Base-by-base conservation (phyloP, 306 rosid species). In the Sindora glabra region DNA sequence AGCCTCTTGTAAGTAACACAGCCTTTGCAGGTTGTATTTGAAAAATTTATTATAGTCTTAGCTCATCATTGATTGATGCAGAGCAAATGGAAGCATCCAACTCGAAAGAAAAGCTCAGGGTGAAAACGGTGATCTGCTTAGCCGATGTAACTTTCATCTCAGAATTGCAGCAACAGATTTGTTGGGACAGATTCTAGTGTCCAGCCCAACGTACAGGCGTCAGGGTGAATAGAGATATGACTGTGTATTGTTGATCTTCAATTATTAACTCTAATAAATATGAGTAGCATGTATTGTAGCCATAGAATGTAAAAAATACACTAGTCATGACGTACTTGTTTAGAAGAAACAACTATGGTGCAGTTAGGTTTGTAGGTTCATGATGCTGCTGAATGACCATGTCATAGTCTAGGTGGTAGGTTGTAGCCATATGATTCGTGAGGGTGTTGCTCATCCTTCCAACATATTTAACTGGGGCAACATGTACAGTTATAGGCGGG, bases 11-110 rank as follows among this genome's bases (percentile, higher is more conserved):
- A 89, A 59, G 34, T 40, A 46, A 52, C 42, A 47, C 40, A 16
- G 10, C 76, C 58, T 67, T 57, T 69, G 30, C 65, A 26, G 60
- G 14, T 27, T 30, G 3, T 42, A 26, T 56, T 36, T 23, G 33
- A 22, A 56, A 26, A 15, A 11, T 37, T 48, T 19, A 37, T 30
- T 66, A 21, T n/a, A n/a, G n/a, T 24, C 26, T 55, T 58, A 50
- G n/a, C 70, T 59, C 34, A 61, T 53, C n/a, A 23, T 57, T 48
- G 49, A 61, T 13, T 29, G 62, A 56, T 67, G 81, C 94, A 94
- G 99, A 74, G 80, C 79, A 79, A 74, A 58, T 94, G 96, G 94
- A 94, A 83, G 72, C 67, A 65, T 24, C 76, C 80, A 56, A 79
- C 53, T 3, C 94, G 72, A 51, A 92, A 77, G 69, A 85, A 64